Percentiles rank a stretch among this genome's conserved stretches.
Conservation (phyloP, 345 rosid species). For the Microthlaspi erraticum region DNA sequence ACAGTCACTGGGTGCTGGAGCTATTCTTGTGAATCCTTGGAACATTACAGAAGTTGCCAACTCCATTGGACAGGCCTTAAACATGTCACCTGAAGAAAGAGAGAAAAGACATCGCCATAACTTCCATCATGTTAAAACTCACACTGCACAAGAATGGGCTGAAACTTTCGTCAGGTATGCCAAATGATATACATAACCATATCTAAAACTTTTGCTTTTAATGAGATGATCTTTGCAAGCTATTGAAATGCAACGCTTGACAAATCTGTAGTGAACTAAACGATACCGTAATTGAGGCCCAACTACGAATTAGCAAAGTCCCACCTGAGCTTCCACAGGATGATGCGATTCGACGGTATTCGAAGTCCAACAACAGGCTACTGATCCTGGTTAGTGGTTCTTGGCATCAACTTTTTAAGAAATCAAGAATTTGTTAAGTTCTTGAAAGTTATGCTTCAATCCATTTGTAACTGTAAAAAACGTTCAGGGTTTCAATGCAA, state of each 20-base stretch:
- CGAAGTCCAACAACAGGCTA: constrained; percentile 76
- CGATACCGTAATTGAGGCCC: constrained; percentile 97
- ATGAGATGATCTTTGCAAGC: constrained; percentile 16
- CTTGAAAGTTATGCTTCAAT: not conserved
- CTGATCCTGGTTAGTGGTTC: constrained; percentile 82
- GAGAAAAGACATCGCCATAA: constrained; percentile 91
- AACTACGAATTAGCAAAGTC: constrained; percentile 86
- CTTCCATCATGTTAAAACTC: constrained; percentile 74
- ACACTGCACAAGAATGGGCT: constrained; percentile 99
- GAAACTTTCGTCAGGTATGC: constrained; percentile 94
- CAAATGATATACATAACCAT: not conserved
- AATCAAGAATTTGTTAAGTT: not conserved
- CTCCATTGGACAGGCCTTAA: constrained; percentile 83
- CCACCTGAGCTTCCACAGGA: constrained; percentile 84
- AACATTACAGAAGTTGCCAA: constrained; percentile 98
- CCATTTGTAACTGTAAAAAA: constrained; percentile 14
- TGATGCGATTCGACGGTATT: constrained; percentile 71
- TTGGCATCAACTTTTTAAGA: constrained; percentile 29
- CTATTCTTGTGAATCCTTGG: constrained; percentile 98
- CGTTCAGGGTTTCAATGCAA: constrained; percentile 93
- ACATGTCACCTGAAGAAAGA: constrained; percentile 83
- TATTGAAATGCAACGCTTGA: constrained; percentile 28
- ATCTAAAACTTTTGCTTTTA: not conserved
- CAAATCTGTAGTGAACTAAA: constrained; percentile 79
- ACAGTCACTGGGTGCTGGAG: constrained; percentile 99